Evolutionary conservation across 768 basidiomycete species (phyloP), one percentile per base, ranked within the genome.

Genomic region (Leccinellum rugosiceps): DNA sequence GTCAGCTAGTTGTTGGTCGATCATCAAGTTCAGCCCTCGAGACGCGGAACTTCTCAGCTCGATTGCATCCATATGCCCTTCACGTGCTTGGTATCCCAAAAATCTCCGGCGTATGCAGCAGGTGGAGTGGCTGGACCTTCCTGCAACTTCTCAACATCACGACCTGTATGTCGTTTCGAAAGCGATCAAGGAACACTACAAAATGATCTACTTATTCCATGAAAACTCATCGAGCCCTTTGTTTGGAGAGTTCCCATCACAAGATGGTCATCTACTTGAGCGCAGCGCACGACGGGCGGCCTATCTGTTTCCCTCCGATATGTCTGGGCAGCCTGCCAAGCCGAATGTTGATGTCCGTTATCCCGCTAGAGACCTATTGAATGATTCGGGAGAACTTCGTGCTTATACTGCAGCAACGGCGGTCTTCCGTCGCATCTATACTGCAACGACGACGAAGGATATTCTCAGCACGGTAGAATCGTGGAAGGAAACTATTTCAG

Each of bases 31-130:
- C 6, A 52, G 57, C 9, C 0, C 46, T 9, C 59, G 63, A 3
- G 73, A 78, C 15, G 47, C 63, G 1, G 50, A 61, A 10, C 65
- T 78, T 35, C 59, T 81, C 14, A 50, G 56, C 4, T 53, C 61
- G 23, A 77, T 81, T 19, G 59, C 61, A 6, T 50, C 60, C 6
- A 57, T 80, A 17, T 70, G 68, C 4, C 75, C 79, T 5, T 15
- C 26, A 4, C 62, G 76, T 3, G 14, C 14, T 7, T 50, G 49
- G 49, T 50, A 50, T 26, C 49, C 49, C 13, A 13, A 0, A 13
- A 1, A 50, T 19, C 34, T 52, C 52, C 74, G 75, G 57, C 77
- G 75, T 1, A 79, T 79, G 75, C 74, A 81, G 57, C 64, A 61
- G 2, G 71, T 78, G 0, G 25, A 62, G 3, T 69, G 78, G 79